Evolutionary conservation across 768 basidiomycete species (phyloP), one percentile per base, ranked within the genome.

Genomic region (Cystobasidium ongulense): DNA sequence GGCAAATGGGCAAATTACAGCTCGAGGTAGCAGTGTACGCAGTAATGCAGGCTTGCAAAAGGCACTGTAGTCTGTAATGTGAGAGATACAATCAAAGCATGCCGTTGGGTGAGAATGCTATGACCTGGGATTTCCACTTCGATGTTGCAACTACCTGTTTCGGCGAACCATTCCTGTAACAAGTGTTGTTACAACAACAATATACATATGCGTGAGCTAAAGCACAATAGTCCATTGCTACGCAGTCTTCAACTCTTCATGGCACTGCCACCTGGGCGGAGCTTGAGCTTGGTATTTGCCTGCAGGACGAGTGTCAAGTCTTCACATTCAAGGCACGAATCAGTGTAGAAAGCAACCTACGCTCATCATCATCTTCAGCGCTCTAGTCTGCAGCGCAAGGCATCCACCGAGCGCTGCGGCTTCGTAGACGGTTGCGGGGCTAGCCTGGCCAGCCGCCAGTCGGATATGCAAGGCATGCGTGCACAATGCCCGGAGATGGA

Each of bases 401-500:
- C 35, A 15, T 43, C 57, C 25, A 62, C 75, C 75, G 8, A 62
- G 71, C 73, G 63, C 8, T 15, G 75, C 76, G 15, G 76, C 76
- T 57, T 77, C 75, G 59, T 75, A 76, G 35, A 76, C 75, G 21
- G 62, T 74, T 0, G 73, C 68, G 1, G 29, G 31, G 61, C 70
- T 76, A 8, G 43, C 68, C 54, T 31, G 50, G 29, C 54, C 54
- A 36, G 27, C 31, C 10, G 10, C 18, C 15, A 71, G 53, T 23
- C 89, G 86, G 25, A 88, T 87, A 79, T 98, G 95, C 88, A 98
- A 91, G 3, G 92, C 91, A 80, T 98, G 94, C 77, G 90, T 90
- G n/a, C 91, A 91, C 25, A 94, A 83, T 5, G 83, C 84, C 76
- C 88, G 86, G 23, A 99, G 83, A 79, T 94, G 88, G 1, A 84